Percentiles rank a stretch among this genome's conserved stretches.
phyloP scores from a whole-genome alignment of 352 stramenopile species.

The Globisporangium rhizosaccharum region DNA sequence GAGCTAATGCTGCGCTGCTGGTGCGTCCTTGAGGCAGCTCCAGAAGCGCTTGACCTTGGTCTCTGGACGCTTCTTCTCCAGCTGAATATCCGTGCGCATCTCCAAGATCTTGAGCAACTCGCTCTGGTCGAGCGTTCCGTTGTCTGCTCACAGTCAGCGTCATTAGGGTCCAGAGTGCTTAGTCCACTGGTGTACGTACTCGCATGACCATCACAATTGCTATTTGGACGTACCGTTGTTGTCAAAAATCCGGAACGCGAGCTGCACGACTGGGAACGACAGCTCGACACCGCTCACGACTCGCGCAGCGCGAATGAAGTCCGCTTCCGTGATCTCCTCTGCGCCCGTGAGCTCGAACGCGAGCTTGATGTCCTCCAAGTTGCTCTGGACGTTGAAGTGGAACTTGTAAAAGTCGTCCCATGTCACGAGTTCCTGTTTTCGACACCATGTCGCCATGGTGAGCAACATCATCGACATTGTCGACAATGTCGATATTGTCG shows the following conservation, averaged over 20 bases:
- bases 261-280: constrained; percentile 59
- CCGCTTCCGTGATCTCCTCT: constrained; percentile 65
- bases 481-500: neutral
- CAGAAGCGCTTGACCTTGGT: constrained; percentile 15
- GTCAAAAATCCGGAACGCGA: constrained; percentile 75
- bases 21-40: constrained; percentile 11
- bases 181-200: no score
- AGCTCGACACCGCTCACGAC: constrained; percentile 66
- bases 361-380: constrained; percentile 69
- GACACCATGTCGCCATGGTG: neutral
- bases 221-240: constrained; percentile 32
- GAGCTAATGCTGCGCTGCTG: constrained; percentile 3
- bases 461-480: neutral
- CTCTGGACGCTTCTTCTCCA: constrained; percentile 26
- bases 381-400: constrained; percentile 66
- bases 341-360: constrained; percentile 59
- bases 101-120: constrained; percentile 69
- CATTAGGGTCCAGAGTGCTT: neutral
- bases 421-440: constrained; percentile 39
- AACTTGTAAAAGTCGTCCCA: constrained; percentile 76
- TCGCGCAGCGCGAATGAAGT: constrained; percentile 63
- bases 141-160: constrained; percentile 19
- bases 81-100: constrained; percentile 48
- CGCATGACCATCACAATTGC: no score
- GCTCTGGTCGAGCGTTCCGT: constrained; percentile 56